phyloP scores from a whole-genome alignment of 345 rosid species.

The Draba incana region DNA sequence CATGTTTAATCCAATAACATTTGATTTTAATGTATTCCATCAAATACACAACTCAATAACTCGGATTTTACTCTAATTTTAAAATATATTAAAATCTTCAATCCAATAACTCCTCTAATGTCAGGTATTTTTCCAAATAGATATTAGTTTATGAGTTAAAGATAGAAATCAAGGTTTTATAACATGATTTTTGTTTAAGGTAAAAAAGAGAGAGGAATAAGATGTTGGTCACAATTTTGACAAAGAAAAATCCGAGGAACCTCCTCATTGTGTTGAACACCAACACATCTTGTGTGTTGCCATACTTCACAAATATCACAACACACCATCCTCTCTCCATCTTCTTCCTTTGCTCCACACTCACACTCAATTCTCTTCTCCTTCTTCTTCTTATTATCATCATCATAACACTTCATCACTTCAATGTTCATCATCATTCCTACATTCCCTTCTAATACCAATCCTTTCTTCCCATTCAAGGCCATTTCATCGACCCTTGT shows the following conservation, averaged over 20 bases:
- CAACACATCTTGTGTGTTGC: slow-evolving; percentile 85
- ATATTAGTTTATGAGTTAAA: background rate
- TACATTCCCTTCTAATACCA: slow-evolving; percentile 54
- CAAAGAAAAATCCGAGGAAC: slow-evolving; percentile 81
- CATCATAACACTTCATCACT: slow-evolving; percentile 29
- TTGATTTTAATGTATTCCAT: too few species aligned
- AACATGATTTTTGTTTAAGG: slow-evolving; percentile 42
- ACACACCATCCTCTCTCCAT: slow-evolving; percentile 77
- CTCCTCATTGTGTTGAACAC: slow-evolving; percentile 65
- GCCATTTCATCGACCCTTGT: slow-evolving; percentile 47
- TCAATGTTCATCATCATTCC: slow-evolving; percentile 42
- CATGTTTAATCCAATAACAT: too few species aligned
- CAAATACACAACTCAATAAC: too few species aligned
- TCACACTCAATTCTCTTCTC: slow-evolving; percentile 52
- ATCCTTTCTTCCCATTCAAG: slow-evolving; percentile 47
- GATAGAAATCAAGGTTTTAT: slow-evolving; percentile 6
- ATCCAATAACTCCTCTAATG: too few species aligned
- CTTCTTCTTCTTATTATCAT: slow-evolving; percentile 36
- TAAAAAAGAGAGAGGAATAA: slow-evolving; percentile 57
- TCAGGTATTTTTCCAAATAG: background rate
- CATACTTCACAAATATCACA: slow-evolving; percentile 92
- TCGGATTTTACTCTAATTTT: too few species aligned
- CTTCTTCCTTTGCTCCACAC: slow-evolving; percentile 81
- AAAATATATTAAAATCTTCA: too few species aligned
- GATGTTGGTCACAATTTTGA: slow-evolving; percentile 79